Conservation (phyloP, 2,329 filamentous ascomycete genomes). For the Teratosphaeria destructans region DNA sequence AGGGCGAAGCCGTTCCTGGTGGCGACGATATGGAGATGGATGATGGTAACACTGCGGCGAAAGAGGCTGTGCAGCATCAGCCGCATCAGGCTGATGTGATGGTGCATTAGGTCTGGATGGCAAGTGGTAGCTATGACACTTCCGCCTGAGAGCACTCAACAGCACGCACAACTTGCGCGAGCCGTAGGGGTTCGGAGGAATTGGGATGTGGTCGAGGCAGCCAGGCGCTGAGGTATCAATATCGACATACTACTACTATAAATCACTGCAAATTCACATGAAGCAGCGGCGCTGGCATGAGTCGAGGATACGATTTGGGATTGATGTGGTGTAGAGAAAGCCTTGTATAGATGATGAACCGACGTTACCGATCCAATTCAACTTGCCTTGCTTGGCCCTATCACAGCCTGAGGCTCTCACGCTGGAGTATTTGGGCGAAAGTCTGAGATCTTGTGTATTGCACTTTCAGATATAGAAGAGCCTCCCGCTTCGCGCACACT, state of each 20-base stretch:
- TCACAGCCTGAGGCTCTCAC: not conserved
- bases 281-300: not conserved
- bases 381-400: not conserved
- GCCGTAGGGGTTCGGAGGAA: not conserved
- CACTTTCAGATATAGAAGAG: not conserved
- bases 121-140: not conserved
- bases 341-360: not conserved
- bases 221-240: not conserved
- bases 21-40: constrained; percentile 24
- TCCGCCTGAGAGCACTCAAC: not conserved
- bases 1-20: constrained; percentile 13
- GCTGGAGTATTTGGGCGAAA: not conserved
- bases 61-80: constrained; percentile 3
- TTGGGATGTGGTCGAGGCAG: not conserved
- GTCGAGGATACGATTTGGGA: not conserved
- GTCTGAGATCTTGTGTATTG: not conserved
- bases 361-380: not conserved
- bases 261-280: not conserved
- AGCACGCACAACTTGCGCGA: not conserved
- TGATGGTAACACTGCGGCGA: constrained; percentile 10
- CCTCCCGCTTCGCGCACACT: not conserved
- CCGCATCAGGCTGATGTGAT: constrained; percentile 14
- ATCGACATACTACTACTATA: not conserved
- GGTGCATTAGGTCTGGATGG: constrained; percentile 12
- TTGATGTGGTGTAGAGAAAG: not conserved